A percentile compares a stretch with the other conserved stretches of the same genome.
Conservation (phyloP, 176 grass and related monocot species). For the Calamus simplicifolius region DNA sequence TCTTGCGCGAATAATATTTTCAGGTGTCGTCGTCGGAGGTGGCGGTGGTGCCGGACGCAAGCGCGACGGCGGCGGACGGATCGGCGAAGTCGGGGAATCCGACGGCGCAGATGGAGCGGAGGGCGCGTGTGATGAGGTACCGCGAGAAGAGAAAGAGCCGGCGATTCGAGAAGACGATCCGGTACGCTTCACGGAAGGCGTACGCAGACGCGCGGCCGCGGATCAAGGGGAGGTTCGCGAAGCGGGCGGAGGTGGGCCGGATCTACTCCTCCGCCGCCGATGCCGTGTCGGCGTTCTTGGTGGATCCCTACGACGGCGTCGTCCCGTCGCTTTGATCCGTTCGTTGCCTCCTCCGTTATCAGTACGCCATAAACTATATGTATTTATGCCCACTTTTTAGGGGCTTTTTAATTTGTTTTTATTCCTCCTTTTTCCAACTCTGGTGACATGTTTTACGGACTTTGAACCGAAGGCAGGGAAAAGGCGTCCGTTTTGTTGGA, state of each 20-base stretch:
- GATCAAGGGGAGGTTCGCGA: constrained; percentile 88
- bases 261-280: constrained; percentile 17
- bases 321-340: background rate
- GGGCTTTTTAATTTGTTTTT: no score
- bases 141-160: constrained; percentile 87
- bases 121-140: constrained; percentile 84
- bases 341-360: no score
- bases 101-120: constrained; percentile 29
- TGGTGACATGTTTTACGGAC: no score
- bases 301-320: constrained; percentile 44
- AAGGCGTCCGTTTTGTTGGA: no score
- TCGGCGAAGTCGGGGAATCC: constrained; percentile 7
- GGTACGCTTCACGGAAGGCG: constrained; percentile 87
- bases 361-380: no score
- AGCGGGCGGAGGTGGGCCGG: constrained; percentile 29
- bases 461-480: no score
- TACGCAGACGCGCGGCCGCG: constrained; percentile 83
- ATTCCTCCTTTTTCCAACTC: no score
- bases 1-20: no score
- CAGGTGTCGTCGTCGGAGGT: constrained; percentile 79
- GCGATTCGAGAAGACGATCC: constrained; percentile 91
- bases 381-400: no score
- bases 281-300: background rate
- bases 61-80: background rate
- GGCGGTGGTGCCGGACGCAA: constrained; percentile 11